Conservation (phyloP, 2,329 filamentous ascomycete genomes). For the Talaromyces verruculosus region DNA sequence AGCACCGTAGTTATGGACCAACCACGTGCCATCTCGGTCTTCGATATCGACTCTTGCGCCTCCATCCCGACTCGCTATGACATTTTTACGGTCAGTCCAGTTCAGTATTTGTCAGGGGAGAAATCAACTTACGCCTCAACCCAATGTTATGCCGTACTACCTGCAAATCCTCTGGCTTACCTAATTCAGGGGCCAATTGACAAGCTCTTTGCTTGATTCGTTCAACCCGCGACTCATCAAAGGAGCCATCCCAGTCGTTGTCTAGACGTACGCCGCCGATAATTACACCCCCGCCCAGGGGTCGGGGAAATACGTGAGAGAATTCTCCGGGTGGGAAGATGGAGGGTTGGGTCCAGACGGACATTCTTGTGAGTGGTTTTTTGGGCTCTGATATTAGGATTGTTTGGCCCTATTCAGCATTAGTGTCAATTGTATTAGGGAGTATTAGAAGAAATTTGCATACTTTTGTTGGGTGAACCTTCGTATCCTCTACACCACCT, state of each 20-base stretch:
- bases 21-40: constrained; percentile 8
- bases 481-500: constrained; percentile 16
- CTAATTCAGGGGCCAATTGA: constrained; percentile 16
- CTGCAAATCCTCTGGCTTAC: constrained; percentile 15
- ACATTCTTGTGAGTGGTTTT: constrained; percentile 14
- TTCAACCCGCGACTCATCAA: constrained; percentile 12
- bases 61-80: constrained; percentile 15
- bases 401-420: constrained; percentile 13
- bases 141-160: constrained; percentile 19
- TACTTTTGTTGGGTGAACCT: constrained; percentile 18
- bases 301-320: constrained; percentile 19
- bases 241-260: constrained; percentile 16
- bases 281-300: constrained; percentile 19
- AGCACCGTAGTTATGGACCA: constrained; percentile 20
- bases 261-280: constrained; percentile 19
- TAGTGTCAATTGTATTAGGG: not conserved
- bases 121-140: constrained; percentile 14
- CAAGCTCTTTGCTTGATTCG: constrained; percentile 19
- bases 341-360: constrained; percentile 18
- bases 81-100: not conserved
- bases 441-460: not conserved
- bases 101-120: not conserved
- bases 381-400: constrained; percentile 17
- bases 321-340: constrained; percentile 16
- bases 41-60: constrained; percentile 21